Base-by-base conservation (phyloP, 176 grass and related monocot species). In the Eremochloa ophiuroides region DNA sequence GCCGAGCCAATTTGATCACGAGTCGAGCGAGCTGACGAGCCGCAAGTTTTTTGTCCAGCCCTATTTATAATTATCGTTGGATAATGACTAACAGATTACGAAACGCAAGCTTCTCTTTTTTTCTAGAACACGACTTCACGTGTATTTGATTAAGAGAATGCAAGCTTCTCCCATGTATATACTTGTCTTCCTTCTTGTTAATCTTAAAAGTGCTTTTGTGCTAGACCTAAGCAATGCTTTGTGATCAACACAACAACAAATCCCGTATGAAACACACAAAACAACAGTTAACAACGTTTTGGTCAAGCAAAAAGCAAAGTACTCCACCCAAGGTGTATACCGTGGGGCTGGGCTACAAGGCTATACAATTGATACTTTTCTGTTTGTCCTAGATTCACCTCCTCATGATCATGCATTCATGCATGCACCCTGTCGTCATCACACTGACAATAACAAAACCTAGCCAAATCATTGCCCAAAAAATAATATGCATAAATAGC, bases 401-500 rank as follows among this genome's bases (percentile, higher is more conserved):
- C 64, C 64, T 38, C 64, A 37, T 51, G 48, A n/a, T n/a, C n/a
- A n/a, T n/a, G 33, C 8, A 3, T 28, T 20, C 44, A 80, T 44
- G 66, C 68, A 73, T 51, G 65, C 39, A 78, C 15, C 37, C 47
- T 44, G 22, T n/a, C n/a, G n/a, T n/a, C n/a, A n/a, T 26, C 22
- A 56, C 17, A 30, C 72, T 71, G 29, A 38, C 53, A 68, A 23
- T 30, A 26, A 62, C 77, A 60, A 59, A 66, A 76, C 63, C 18
- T 51, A 70, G 33, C 31, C 73, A n/a, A 87, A 83, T 87, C 55
- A 78, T 83, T 60, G 58, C 7, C 14, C 14, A 42, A 31, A 26
- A 44, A 1, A 7, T 5, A 62, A 62, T 3, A 38, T 42, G 14
- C 46, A 77, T 15, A 62, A 31, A 22, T 58, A 55, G 17, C 22